Conservation (phyloP, 1,139 yeast species). For the Geotrichum restrictum region DNA sequence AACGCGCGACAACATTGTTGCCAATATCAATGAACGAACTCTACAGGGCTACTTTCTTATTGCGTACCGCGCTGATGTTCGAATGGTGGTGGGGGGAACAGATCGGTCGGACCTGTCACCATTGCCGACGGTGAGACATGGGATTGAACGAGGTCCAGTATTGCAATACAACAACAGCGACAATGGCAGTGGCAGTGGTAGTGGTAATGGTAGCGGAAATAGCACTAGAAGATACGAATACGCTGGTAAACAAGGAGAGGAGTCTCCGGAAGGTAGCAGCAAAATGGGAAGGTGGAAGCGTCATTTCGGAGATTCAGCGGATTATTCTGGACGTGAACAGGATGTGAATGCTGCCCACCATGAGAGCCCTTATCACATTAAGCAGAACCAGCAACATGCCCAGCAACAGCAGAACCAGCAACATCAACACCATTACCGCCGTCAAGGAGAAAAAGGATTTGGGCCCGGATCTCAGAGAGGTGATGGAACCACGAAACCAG, state of each 20-base stretch:
- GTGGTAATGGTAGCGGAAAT: neutral
- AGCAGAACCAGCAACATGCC: too few species aligned
- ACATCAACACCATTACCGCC: too few species aligned
- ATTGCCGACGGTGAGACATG: neutral
- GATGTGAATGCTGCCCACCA: too few species aligned
- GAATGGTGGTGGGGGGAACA: neutral
- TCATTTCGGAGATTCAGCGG: neutral
- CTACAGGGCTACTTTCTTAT: constrained; percentile 1
- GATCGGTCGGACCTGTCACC: neutral
- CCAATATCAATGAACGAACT: constrained; percentile 10
- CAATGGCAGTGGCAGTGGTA: neutral
- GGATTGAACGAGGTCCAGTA: neutral
- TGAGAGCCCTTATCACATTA: too few species aligned
- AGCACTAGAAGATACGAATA: neutral
- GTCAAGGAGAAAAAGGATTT: too few species aligned
- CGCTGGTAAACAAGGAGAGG: neutral
- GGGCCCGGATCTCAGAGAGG: too few species aligned
- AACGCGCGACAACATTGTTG: constrained; percentile 9
- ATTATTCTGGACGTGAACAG: too few species aligned
- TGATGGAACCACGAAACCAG: too few species aligned
- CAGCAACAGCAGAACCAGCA: too few species aligned
- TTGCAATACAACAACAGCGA: neutral
- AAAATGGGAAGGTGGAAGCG: neutral
- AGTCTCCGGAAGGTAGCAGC: neutral
- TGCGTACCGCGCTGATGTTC: neutral